Conservation (phyloP, 225 moss, liverwort and hornwort species). For the Bryoerythrophyllum caledonicum region DNA sequence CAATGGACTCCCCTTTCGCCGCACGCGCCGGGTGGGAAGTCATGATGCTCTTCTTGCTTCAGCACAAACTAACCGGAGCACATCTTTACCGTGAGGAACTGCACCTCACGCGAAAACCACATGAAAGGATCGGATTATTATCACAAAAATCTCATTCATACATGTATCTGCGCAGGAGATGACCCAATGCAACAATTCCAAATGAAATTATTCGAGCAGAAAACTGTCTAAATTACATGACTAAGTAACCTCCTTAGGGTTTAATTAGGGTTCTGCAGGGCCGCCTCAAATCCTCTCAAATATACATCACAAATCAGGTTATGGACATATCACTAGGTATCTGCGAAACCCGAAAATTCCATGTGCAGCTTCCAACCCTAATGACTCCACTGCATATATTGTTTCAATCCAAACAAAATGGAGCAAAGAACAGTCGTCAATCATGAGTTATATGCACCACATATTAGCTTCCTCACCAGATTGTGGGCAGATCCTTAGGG, state of each 20-base stretch:
- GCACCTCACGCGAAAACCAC: background rate
- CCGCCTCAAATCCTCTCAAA: background rate
- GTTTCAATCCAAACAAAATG: no score
- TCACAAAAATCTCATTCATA: background rate
- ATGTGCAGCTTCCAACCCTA: no score
- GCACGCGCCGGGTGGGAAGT: slow-evolving; percentile 26
- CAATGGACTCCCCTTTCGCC: slow-evolving; percentile 32
- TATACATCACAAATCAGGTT: background rate
- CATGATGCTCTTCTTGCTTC: slow-evolving; percentile 7
- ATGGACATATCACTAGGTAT: no score
- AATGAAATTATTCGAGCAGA: background rate
- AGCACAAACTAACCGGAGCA: background rate
- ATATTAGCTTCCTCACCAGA: background rate
- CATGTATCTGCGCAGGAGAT: background rate
- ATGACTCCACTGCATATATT: no score
- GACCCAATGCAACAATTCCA: no score
- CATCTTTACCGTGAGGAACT: slow-evolving; percentile 23
- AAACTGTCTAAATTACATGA: no score
- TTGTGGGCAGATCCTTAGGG: no score
- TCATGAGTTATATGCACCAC: background rate
- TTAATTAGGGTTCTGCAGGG: background rate
- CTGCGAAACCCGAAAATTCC: no score
- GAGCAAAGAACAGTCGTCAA: no score
- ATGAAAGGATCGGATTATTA: background rate
- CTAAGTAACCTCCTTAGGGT: background rate